phyloP scores from a whole-genome alignment of 140 eudicot species.

The Ambrosia hybrid region DNA sequence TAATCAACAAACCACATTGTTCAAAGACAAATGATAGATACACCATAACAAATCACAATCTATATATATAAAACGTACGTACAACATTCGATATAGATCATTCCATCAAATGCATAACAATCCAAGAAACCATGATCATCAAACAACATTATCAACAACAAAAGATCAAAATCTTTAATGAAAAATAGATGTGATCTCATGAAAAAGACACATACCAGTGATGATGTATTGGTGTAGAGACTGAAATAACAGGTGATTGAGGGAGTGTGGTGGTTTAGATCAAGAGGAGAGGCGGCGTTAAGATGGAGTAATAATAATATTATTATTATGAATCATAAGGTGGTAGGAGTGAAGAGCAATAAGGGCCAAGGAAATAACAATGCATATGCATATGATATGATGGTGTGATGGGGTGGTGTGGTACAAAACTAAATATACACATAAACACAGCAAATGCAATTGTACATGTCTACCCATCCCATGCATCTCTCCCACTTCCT shows the following conservation, averaged over 20 bases:
- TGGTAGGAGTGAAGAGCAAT: slow-evolving; percentile 37
- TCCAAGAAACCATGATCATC: neutral
- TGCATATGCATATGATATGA: slow-evolving; percentile 40
- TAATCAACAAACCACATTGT: slow-evolving; percentile 24
- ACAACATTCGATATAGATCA: slow-evolving; percentile 29
- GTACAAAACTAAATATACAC: neutral
- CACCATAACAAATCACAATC: slow-evolving; percentile 16
- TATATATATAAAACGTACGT: neutral
- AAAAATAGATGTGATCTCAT: slow-evolving; percentile 24
- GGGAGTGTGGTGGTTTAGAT: slow-evolving; percentile 30
- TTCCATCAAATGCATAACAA: neutral
- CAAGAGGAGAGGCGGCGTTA: slow-evolving; percentile 32
- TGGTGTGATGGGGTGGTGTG: slow-evolving; percentile 20
- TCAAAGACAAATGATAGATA: slow-evolving; percentile 4
- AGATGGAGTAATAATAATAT: slow-evolving; percentile 17
- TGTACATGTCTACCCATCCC: slow-evolving; percentile 40
- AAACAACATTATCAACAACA: neutral
- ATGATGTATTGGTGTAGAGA: neutral
- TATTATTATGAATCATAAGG: slow-evolving; percentile 16
- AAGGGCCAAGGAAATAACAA: slow-evolving; percentile 38
- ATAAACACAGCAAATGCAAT: slow-evolving; percentile 36
- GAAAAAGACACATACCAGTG: slow-evolving; percentile 30
- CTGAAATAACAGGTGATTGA: neutral
- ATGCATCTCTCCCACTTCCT: slow-evolving; percentile 32
- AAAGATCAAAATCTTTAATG: slow-evolving; percentile 13